phyloP scores from a whole-genome alignment of 2,329 filamentous ascomycete genomes.

The Hysterium pulicare region DNA sequence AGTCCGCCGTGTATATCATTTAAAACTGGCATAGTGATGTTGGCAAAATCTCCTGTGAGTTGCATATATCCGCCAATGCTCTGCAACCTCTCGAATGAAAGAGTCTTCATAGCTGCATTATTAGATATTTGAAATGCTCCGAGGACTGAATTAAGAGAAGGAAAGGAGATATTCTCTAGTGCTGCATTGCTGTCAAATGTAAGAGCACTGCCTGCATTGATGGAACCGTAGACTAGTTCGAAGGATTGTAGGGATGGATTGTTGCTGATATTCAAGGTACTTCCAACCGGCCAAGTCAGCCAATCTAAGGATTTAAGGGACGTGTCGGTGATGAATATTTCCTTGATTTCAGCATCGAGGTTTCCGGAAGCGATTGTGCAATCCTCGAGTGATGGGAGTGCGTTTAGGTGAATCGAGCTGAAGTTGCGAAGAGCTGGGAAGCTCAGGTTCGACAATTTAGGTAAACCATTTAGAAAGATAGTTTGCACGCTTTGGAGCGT shows the following conservation, averaged over 20 bases:
- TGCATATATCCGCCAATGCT: conserved; percentile 16
- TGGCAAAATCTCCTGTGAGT: conserved; percentile 14
- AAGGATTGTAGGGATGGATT: conserved; percentile 14
- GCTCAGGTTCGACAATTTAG: conserved; percentile 14
- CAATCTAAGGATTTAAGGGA: conserved; percentile 17
- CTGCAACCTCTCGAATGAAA: conserved; percentile 15
- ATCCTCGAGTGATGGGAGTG: conserved; percentile 10
- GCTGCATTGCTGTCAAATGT: conserved; percentile 12
- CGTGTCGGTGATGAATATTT: conserved; percentile 16
- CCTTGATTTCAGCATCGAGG: conserved; percentile 11
- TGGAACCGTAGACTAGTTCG: conserved; percentile 12
- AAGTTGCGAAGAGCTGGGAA: conserved; percentile 17
- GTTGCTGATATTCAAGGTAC: conserved; percentile 13
- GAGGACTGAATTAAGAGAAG: conserved; percentile 10
- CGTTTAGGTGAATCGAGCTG: conserved; percentile 10
- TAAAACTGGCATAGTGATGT: conserved; percentile 19
- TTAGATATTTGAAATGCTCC: conserved; percentile 14
- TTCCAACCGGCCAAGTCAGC: conserved; percentile 19
- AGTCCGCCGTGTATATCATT: conserved; percentile 14
- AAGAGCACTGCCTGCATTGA: conserved; percentile 13
- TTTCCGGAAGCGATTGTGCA: conserved; percentile 11
- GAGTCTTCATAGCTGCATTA: conserved; percentile 4
- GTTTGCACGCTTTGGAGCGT: conserved; percentile 10
- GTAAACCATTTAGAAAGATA: conserved; percentile 17
- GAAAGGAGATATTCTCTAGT: conserved; percentile 10